Conservation (phyloP, 768 basidiomycete species). For the Tulasnella sp. region DNA sequence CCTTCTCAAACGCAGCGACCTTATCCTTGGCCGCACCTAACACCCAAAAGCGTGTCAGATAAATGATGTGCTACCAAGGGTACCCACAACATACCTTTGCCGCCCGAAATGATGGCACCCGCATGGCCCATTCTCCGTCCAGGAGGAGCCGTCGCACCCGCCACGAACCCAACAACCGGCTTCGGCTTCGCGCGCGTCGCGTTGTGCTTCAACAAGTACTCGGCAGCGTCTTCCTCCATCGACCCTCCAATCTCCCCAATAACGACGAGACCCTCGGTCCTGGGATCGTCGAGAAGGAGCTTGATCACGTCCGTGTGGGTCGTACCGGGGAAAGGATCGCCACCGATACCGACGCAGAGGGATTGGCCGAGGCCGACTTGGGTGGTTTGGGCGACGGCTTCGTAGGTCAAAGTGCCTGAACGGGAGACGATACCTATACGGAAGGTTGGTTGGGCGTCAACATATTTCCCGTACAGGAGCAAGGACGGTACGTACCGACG, state of each 20-base stretch:
- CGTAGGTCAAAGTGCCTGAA: slow-evolving; percentile 93
- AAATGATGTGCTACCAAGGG: background rate
- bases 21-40: slow-evolving; percentile 85
- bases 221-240: slow-evolving; percentile 99
- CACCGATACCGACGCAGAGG: slow-evolving; percentile 92
- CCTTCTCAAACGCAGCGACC: slow-evolving; percentile 77
- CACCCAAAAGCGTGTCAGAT: background rate
- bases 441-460: background rate
- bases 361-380: slow-evolving; percentile 93
- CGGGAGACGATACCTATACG: slow-evolving; percentile 78
- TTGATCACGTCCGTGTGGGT: slow-evolving; percentile 93
- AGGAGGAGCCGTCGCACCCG: slow-evolving; percentile 93
- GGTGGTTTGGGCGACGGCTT: slow-evolving; percentile 96
- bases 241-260: slow-evolving; percentile 99
- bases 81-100: slow-evolving; percentile 54
- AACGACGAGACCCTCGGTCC: slow-evolving; percentile 90
- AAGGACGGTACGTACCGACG: slow-evolving; percentile 51
- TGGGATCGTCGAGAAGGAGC: slow-evolving; percentile 87
- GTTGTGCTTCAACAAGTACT: slow-evolving; percentile 88
- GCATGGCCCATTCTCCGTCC: slow-evolving; percentile 98
- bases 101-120: slow-evolving; percentile 95
- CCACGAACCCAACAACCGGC: slow-evolving; percentile 96
- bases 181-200: slow-evolving; percentile 76
- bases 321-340: slow-evolving; percentile 93
- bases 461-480: background rate